Base-by-base conservation (phyloP, 441 rosid genomes). In the Geranium incanum region DNA sequence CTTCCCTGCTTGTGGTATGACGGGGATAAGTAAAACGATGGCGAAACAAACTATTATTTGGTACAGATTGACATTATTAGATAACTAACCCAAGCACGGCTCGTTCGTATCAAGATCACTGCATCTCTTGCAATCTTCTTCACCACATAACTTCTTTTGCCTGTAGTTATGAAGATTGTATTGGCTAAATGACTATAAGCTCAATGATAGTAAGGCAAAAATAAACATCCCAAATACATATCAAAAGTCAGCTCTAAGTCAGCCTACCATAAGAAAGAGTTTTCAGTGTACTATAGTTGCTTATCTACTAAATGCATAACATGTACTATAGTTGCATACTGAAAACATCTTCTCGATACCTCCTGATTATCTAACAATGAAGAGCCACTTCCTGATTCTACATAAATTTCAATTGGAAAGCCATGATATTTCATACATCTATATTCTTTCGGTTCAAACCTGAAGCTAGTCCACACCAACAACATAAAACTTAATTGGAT, bases 61-160 rank as follows among this genome's bases (percentile, higher is more conserved):
- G 21, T n/a, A 41, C 16, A 50, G 13, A 19, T 7, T 18, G 13
- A 64, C 19, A 67, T 57, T 55, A 55, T 60, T 37, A 18, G 23
- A 36, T 28, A 66, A 23, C 81, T 28, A 59, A 81, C 86, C 85
- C 72, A 74, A 76, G 79, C 85, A 84, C 1, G 84, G 82, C 69
- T 84, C 75, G 71, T 79, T 72, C 39, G 71, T 66, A 70, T 81
- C 85, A 69, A 81, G 73, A 55, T 76, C 63, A 23, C 82, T 33
- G 9, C 85, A 84, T 13, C 82, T 74, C 73, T 81, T 79, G 76
- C 87, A 79, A 64, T 76, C 79, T 55, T 81, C 83, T 70, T 84
- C 83, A 1, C 83, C 75, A 9, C 85, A 81, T 74, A 81, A 50
- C 66, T 76, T 84, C 80, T 81, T 81, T 76, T 78, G 82, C 81